Percentiles rank a stretch among this genome's conserved stretches.
These are phyloP conservation scores for Jackrogersella minutella DNA, from an alignment of 495 filamentous ascomycete genomes.

Conservation along the genomic window DNA sequence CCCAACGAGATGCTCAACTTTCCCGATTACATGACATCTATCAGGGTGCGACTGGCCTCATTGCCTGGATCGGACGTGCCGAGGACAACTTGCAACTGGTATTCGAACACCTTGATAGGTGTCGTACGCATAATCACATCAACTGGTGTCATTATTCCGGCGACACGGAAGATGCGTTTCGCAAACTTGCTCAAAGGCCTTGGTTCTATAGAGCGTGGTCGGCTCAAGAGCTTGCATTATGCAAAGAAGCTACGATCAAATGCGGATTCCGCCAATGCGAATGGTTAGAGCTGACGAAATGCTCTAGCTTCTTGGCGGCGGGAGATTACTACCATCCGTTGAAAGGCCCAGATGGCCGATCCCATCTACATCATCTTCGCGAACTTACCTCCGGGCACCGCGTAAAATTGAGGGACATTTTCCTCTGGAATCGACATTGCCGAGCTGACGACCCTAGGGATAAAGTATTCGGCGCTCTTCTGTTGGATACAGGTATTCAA, in stretches of 20 bases:
- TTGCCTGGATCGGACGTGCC: constrained; percentile 19
- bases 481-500: neutral
- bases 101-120: constrained; percentile 26
- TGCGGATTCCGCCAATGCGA: constrained; percentile 13
- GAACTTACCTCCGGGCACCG: neutral
- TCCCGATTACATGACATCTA: neutral
- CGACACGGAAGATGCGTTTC: constrained; percentile 10
- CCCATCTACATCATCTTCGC: constrained; percentile 16
- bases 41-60: constrained; percentile 1
- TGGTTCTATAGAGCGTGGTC: constrained; percentile 16
- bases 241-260: neutral
- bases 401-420: neutral
- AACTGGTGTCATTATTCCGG: constrained; percentile 26
- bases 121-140: constrained; percentile 11
- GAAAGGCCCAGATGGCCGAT: constrained; percentile 10
- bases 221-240: constrained; percentile 11
- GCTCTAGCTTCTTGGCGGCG: constrained; percentile 3
- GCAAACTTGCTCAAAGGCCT: neutral
- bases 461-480: constrained; percentile 11
- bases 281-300: constrained; percentile 12
- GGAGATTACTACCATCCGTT: constrained; percentile 20
- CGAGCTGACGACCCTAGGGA: constrained; percentile 16
- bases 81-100: constrained; percentile 24
- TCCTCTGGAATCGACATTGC: constrained; percentile 21
- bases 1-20: neutral